Percentiles rank a stretch among this genome's conserved stretches.
These are phyloP conservation scores for Butyriboletus appendiculatus DNA, from an alignment of 1,284 basidiomycete species.

Conservation along the genomic window DNA sequence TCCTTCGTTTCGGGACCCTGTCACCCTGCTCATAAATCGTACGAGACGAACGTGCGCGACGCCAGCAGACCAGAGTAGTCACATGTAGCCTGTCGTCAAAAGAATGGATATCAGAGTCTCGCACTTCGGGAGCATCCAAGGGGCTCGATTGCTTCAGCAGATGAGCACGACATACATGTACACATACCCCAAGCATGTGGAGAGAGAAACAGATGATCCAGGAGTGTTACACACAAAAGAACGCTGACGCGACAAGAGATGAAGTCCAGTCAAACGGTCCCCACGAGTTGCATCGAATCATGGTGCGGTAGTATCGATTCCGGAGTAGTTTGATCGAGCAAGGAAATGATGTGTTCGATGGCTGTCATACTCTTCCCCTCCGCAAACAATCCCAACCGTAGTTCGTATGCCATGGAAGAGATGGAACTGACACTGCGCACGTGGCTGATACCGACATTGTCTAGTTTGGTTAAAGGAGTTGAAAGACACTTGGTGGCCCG, in stretches of 20 bases:
- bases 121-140: neutral
- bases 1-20: neutral
- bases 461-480: slow-evolving; percentile 21
- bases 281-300: neutral
- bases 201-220: neutral
- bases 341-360: slow-evolving; percentile 29
- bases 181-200: neutral
- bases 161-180: neutral
- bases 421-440: slow-evolving; percentile 24
- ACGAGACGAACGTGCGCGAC: neutral
- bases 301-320: slow-evolving; percentile 1
- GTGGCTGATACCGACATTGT: slow-evolving; percentile 13
- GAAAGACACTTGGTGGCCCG: slow-evolving; percentile 17
- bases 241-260: neutral
- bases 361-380: slow-evolving; percentile 27
- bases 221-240: neutral
- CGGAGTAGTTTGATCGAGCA: slow-evolving; percentile 31
- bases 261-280: slow-evolving; percentile 7
- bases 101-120: neutral
- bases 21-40: neutral
- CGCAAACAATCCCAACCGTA: slow-evolving; percentile 27
- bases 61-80: neutral
- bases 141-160: neutral
- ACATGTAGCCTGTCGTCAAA: neutral
- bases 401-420: slow-evolving; percentile 32